These are phyloP conservation scores for Rhododendron simsii DNA, from an alignment of 148 eudicot species.

Conservation along the genomic window DNA sequence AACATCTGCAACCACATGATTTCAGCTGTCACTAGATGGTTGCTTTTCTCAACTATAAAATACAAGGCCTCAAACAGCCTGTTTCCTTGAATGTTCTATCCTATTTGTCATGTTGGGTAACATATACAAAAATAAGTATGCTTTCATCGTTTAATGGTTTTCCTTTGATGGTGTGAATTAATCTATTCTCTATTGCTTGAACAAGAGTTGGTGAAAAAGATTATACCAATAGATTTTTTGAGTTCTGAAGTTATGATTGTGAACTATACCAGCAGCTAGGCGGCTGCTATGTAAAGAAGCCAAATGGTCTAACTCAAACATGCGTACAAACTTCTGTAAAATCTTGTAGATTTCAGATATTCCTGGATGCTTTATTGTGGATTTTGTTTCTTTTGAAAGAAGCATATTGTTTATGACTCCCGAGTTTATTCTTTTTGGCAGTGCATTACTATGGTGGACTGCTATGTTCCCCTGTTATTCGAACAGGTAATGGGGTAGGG, in stretches of 20 bases:
- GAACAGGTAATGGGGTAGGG: conserved; percentile 24
- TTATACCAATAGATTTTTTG: too few species aligned
- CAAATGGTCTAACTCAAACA: neutral
- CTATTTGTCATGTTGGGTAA: neutral
- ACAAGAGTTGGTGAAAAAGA: neutral
- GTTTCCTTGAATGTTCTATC: neutral
- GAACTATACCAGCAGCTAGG: neutral
- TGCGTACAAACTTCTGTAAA: neutral
- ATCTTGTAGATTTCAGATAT: neutral
- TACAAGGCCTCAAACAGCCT: neutral
- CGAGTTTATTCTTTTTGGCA: conserved; percentile 25
- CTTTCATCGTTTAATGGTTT: neutral
- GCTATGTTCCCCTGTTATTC: conserved; percentile 74
- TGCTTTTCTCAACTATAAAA: neutral
- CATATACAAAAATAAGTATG: too few species aligned
- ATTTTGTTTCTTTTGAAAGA: neutral
- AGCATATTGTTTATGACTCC: too few species aligned
- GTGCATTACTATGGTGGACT: conserved; percentile 70
- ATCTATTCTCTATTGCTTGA: neutral
- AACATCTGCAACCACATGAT: neutral
- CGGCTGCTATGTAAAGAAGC: too few species aligned
- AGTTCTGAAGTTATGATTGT: neutral
- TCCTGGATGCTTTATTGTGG: neutral
- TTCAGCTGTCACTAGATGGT: neutral
- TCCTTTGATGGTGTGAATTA: neutral